These are phyloP conservation scores for Fonsecaea multimorphosa DNA, from an alignment of 2,329 filamentous ascomycete species.

Conservation along the genomic window DNA sequence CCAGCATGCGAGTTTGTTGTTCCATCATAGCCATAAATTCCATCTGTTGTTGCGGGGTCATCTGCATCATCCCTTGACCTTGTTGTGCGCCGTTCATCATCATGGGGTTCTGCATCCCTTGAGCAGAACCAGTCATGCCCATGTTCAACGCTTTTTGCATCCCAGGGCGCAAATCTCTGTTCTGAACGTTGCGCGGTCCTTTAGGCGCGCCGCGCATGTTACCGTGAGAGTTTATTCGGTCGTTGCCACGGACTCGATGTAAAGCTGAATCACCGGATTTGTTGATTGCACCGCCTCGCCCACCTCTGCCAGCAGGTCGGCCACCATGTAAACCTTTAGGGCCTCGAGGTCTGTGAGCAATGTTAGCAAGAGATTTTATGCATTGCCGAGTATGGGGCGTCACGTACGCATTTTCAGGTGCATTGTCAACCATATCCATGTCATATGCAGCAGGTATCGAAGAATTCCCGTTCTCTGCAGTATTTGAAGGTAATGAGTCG, in stretches of 20 bases:
- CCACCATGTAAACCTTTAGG: constrained; percentile 92
- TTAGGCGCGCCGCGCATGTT: constrained; percentile 67
- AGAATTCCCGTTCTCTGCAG: constrained; percentile 62
- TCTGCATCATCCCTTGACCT: constrained; percentile 58
- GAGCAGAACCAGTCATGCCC: constrained; percentile 28
- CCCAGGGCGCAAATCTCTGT: constrained; percentile 51
- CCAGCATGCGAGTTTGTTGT: constrained; percentile 86
- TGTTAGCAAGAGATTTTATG: constrained; percentile 12
- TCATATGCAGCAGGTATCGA: constrained; percentile 38
- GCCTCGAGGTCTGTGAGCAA: constrained; percentile 75
- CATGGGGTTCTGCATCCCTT: constrained; percentile 52
- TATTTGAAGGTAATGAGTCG: constrained; percentile 37
- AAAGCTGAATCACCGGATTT: constrained; percentile 75
- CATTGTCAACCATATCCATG: constrained; percentile 37
- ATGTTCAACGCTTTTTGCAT: constrained; percentile 54
- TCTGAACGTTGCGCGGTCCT: constrained; percentile 67
- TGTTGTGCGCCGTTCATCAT: constrained; percentile 51
- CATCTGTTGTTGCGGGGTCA: constrained; percentile 73
- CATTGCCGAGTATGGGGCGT: not conserved
- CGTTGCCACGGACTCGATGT: constrained; percentile 79
- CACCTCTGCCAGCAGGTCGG: constrained; percentile 69
- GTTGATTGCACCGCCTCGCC: constrained; percentile 85
- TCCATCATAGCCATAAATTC: constrained; percentile 78
- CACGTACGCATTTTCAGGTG: constrained; percentile 41
- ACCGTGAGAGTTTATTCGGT: constrained; percentile 79